Evolutionary conservation across 306 rosid species (phyloP).

Genomic region (Cucurbita ficifolia): DNA sequence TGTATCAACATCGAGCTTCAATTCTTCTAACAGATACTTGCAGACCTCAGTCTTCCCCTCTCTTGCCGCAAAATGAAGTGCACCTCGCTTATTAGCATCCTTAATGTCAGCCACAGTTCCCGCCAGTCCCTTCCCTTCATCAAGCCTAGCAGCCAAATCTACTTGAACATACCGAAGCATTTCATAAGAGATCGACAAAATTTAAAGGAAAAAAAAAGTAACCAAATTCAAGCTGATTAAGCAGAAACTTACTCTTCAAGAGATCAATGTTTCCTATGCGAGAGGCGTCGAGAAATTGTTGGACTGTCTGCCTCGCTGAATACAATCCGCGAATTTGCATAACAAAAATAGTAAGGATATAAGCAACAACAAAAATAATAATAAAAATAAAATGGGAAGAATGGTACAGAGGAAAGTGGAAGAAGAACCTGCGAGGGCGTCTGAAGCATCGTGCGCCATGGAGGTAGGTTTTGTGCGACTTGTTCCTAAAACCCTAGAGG

Average conservation of each 20-base stretch:
- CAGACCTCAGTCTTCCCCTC: slow-evolving; percentile 79
- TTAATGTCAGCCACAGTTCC: slow-evolving; percentile 60
- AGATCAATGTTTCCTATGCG: slow-evolving; percentile 66
- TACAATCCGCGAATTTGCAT: not conserved
- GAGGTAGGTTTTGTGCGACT: not conserved
- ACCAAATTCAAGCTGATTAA: not conserved
- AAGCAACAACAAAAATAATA: not conserved
- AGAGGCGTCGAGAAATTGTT: slow-evolving; percentile 70
- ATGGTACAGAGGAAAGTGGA: not conserved
- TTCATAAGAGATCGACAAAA: not conserved
- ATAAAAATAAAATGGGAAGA: not conserved
- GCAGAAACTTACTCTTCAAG: slow-evolving; percentile 43
- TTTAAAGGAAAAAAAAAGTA: not conserved
- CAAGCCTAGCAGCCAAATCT: slow-evolving; percentile 63
- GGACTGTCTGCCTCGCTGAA: slow-evolving; percentile 79
- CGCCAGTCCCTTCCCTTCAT: slow-evolving; percentile 55
- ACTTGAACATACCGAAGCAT: slow-evolving; percentile 1
- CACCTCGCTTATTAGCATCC: slow-evolving; percentile 90
- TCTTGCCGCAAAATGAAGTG: slow-evolving; percentile 79
- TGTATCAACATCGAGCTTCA: slow-evolving; percentile 63
- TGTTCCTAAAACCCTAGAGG: not conserved
- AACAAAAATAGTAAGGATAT: not conserved
- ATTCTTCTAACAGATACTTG: slow-evolving; percentile 49
- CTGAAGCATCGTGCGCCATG: slow-evolving; percentile 79
- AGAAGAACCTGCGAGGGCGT: slow-evolving; percentile 67